Conservation (phyloP, 73 alveolate species). For the Paraurostyla sp. region DNA sequence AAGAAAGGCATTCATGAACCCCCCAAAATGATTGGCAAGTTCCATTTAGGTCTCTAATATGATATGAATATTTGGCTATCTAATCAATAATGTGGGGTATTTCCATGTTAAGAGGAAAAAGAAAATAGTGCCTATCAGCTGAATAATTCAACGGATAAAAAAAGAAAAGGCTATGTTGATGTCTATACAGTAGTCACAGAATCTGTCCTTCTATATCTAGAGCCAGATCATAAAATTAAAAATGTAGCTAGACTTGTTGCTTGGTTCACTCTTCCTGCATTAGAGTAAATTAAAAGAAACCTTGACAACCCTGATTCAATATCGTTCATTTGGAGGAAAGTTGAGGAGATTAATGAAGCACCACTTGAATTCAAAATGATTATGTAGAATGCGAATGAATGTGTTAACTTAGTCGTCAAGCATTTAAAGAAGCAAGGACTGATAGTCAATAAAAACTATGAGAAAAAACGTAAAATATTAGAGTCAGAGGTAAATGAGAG, state of each 20-base stretch:
- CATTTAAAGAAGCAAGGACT: slow-evolving; percentile 45
- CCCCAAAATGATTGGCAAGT: slow-evolving; percentile 57
- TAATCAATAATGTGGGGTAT: slow-evolving; percentile 26
- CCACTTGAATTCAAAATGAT: slow-evolving; percentile 13
- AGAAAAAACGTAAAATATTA: slow-evolving; percentile 23
- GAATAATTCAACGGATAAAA: not conserved
- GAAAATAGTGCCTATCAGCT: not conserved
- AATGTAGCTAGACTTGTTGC: slow-evolving; percentile 62
- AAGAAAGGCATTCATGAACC: slow-evolving; percentile 45
- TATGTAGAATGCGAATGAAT: slow-evolving; percentile 50
- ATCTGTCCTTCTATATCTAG: slow-evolving; percentile 47
- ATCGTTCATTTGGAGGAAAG: slow-evolving; percentile 48
- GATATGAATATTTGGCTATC: slow-evolving; percentile 45
- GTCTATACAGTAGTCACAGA: slow-evolving; percentile 64
- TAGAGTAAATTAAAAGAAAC: slow-evolving; percentile 62
- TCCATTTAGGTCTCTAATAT: slow-evolving; percentile 70
- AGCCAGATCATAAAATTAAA: slow-evolving; percentile 67
- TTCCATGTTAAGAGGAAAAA: slow-evolving; percentile 50
- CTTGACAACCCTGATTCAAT: slow-evolving; percentile 63
- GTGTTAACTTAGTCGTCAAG: slow-evolving; percentile 43
- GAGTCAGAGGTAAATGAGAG: slow-evolving; percentile 42
- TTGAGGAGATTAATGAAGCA: slow-evolving; percentile 5
- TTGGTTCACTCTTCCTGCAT: slow-evolving; percentile 65
- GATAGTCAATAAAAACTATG: slow-evolving; percentile 31
- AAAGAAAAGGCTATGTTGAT: slow-evolving; percentile 18